Evolutionary conservation across 1,139 yeast species (phyloP).

Genomic region (Arxiozyma slooffiae): DNA sequence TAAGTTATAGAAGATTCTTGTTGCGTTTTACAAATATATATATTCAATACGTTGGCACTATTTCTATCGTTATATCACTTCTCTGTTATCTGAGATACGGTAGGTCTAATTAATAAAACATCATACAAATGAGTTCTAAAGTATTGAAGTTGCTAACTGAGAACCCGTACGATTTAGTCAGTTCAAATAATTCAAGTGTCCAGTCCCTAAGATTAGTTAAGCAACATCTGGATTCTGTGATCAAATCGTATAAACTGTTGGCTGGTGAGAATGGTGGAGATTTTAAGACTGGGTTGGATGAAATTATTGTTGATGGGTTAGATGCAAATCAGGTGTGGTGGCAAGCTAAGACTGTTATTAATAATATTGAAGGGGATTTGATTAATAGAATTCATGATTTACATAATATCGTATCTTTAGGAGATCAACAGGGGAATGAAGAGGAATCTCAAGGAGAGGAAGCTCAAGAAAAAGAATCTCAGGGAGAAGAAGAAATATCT

Average conservation of each 20-base stretch:
- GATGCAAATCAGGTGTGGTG: conserved; percentile 95
- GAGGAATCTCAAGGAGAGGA: conserved; percentile 22
- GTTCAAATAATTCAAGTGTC: neutral
- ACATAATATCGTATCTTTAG: conserved; percentile 29
- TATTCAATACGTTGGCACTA: too few relatives aligned
- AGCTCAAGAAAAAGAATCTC: conserved; percentile 22
- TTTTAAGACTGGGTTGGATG: conserved; percentile 68
- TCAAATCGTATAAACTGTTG: conserved; percentile 13
- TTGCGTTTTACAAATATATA: too few relatives aligned
- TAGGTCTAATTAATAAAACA: too few relatives aligned
- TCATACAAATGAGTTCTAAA: neutral
- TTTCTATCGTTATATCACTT: too few relatives aligned
- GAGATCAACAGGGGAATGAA: conserved; percentile 24
- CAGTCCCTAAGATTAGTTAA: conserved; percentile 19
- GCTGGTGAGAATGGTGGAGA: too few relatives aligned
- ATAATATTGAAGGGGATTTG: conserved; percentile 53
- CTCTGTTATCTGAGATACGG: too few relatives aligned
- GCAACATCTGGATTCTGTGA: conserved; percentile 24
- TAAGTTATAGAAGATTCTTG: too few relatives aligned
- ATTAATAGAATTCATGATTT: conserved; percentile 40
- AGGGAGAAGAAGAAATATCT: conserved; percentile 9
- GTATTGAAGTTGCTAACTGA: neutral
- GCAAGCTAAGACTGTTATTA: conserved; percentile 76
- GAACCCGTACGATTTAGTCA: neutral
- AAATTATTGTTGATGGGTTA: conserved; percentile 73